Conservation (phyloP, 768 basidiomycete genomes). For the Russula brevipes region DNA sequence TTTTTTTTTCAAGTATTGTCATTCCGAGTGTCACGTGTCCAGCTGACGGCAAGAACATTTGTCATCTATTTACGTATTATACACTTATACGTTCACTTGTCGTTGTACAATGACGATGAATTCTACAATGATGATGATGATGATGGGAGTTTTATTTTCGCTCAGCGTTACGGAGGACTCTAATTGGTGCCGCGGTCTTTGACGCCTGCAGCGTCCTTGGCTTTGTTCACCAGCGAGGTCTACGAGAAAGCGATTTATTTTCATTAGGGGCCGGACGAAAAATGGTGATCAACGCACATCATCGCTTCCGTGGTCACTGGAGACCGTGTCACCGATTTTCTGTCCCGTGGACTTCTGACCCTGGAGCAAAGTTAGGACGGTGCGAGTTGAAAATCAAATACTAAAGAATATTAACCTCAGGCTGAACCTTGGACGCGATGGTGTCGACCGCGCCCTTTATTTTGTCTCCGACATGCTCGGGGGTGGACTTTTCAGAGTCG, state of each 20-base stretch:
- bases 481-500: conserved; percentile 6
- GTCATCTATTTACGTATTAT: neutral
- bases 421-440: conserved; percentile 1
- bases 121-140: neutral
- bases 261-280: neutral
- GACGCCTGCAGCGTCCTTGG: neutral
- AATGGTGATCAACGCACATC: neutral
- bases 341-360: neutral
- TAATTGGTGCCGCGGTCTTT: neutral
- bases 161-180: neutral
- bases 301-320: neutral
- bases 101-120: neutral
- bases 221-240: neutral
- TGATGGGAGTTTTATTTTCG: neutral
- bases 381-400: neutral
- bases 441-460: neutral
- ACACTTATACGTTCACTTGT: neutral
- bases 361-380: neutral
- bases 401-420: neutral
- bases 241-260: neutral
- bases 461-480: conserved; percentile 1
- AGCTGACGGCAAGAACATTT: neutral
- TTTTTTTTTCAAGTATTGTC: too few relatives aligned
- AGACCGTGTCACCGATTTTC: conserved; percentile 1
- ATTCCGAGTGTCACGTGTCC: too few relatives aligned